Percentiles rank a stretch among this genome's conserved stretches.
Conservation (phyloP, 2,329 filamentous ascomycete genomes). For the Sporothrix pseudoabietina region DNA sequence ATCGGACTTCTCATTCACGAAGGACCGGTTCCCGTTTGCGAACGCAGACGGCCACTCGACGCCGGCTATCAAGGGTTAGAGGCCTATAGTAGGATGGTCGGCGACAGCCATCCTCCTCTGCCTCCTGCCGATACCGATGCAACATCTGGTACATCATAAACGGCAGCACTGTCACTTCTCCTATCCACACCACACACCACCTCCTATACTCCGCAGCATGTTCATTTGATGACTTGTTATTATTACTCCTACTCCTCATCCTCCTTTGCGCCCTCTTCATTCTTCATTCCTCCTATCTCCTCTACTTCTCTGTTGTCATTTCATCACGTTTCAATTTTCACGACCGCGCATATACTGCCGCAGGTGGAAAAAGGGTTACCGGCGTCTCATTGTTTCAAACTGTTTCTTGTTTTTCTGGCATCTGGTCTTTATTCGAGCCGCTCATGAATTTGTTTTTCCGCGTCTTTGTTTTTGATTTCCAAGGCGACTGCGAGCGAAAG, state of each 20-base stretch:
- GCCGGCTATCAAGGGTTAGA: slow-evolving; percentile 51
- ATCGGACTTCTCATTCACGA: slow-evolving; percentile 47
- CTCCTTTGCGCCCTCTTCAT: neutral
- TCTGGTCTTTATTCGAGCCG: neutral
- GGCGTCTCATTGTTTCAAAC: neutral
- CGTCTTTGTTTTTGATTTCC: neutral
- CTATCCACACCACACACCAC: slow-evolving; percentile 9
- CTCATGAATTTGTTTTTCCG: slow-evolving; percentile 3
- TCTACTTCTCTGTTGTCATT: neutral
- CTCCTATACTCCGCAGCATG: slow-evolving; percentile 16
- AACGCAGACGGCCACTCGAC: slow-evolving; percentile 52
- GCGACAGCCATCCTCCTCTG: neutral
- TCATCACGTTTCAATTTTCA: neutral
- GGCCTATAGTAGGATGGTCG: neutral
- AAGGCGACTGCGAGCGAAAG: slow-evolving; percentile 10
- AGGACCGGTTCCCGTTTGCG: slow-evolving; percentile 54
- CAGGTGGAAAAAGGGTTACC: slow-evolving; percentile 10
- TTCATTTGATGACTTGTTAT: neutral
- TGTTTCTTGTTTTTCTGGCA: neutral
- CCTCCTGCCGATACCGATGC: slow-evolving; percentile 14
- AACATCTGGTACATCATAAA: neutral
- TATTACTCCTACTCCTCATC: neutral
- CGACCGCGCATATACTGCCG: slow-evolving; percentile 2
- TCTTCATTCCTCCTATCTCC: neutral
- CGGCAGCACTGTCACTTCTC: neutral